Evolutionary conservation across 2,329 filamentous ascomycete species (phyloP), one percentile per base, ranked within the genome.

Genomic region (Amphichorda felina): DNA sequence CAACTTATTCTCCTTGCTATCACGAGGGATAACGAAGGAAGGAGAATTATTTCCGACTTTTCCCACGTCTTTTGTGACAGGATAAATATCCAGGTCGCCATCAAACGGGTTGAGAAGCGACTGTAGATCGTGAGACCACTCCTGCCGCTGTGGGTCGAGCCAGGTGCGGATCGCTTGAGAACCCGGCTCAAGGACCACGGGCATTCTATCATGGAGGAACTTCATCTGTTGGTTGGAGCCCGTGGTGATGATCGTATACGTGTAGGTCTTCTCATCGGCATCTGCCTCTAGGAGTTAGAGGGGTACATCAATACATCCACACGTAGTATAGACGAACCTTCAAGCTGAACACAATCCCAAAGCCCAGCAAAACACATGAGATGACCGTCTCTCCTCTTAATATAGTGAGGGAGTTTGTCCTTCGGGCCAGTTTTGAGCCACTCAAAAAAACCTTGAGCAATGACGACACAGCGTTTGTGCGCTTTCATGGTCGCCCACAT

Each of bases 401-500:
- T 72, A 48, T 78, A 95, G 56, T 96, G 78, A 9, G 91, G 89
- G 2, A 89, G 62, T 59, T 85, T 93, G 36, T 91, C 81, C 45
- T 82, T 88, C 6, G 49, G 67, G 36, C 48, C 79, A 48, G 79
- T 84, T 57, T 89, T 89, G 40, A 93, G 63, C 91, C 91, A 96
- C 57, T 98, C 91, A 50, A 86, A 98, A 57, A 96, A 98, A 2
- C 91, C 91, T 56, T 95, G 82, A 8, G 84, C 87, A 5, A 94
- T 53, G 8, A 96, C 76, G 16, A 96, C 67, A 54, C 91, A 96
- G 21, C 91, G 71, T 60, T 95, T 94, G 45, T 72, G 75, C 41
- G 79, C 76, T 61, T 95, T 95, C 82, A 96, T 93, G 1, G 73
- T 76, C 29, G 74, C 81, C 91, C 91, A 96, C 78, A 96, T 83